Base-by-base conservation (phyloP, 2,329 filamentous ascomycete genomes). In the Diplodia mutila region DNA sequence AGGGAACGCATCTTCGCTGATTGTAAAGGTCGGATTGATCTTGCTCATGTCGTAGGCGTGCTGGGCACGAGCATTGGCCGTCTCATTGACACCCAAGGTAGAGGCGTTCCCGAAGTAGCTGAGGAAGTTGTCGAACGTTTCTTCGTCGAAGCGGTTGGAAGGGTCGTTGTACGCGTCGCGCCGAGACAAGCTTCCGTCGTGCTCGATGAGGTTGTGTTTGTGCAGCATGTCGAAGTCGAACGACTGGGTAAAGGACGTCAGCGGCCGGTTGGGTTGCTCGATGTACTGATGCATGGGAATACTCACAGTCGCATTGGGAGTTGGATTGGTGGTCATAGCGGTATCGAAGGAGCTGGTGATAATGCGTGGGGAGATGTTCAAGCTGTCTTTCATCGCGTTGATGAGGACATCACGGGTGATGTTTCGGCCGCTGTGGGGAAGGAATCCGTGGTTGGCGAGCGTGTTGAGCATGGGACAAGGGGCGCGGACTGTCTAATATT, bases 401-500 rank as follows among this genome's bases (percentile, higher is more conserved):
- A 75, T 71, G 8, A 79, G 61, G 16, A 70, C 53, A 1, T 72
- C 72, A 16, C 75, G 67, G 2, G 75, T 76, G 32, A 78, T 68
- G 34, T 73, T 72, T 66, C 73, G 75, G 51, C 78, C 78, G 63
- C 75, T 46, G 59, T 70, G 75, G 14, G 76, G 75, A 16, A 80
- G 63, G 68, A 79, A 67, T 34, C 69, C 71, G 61, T 78, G 73
- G 61, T 79, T 79, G 18, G 77, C 77, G 8, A 77, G 71, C 7
- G 74, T 68, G 61, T 78, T 78, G 29, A 78, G 69, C 3, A 68
- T 73, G 2, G 76, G 77, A 57, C 77, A 79, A 9, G 77, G 77
- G 2, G 68, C 69, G 21, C 73, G 72, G 67, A 74, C 48, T 25
- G 4, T 12, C 29, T n/a, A n/a, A n/a, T n/a, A n/a, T 49, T 49